Evolutionary conservation across 805 yeast species (phyloP), one percentile per base, ranked within the genome.

Genomic region (Saccharomycopsis fermentans): DNA sequence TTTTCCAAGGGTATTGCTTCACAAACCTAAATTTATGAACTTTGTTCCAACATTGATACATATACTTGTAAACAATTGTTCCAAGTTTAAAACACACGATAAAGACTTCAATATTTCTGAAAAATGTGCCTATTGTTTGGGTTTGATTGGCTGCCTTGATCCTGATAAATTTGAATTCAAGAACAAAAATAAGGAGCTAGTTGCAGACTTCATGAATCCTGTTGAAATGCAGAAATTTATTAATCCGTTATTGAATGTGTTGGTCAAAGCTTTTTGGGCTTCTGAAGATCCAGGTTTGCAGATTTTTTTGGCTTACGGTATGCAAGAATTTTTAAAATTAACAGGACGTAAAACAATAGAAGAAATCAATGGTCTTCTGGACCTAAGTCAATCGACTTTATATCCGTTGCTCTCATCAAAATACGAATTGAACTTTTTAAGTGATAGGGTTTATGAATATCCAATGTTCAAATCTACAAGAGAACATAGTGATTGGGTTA

Each of bases 251-350:
- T 53, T 61, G 17, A 77, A 80, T 57, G 76, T 81, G 59, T 75
- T 94, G n/a, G 86, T 91, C 8, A 90, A 88, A 36, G 82, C 90
- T 1, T 91, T 90, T 70, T 85, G 95, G 82, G 90, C 96, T 0
- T 86, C 97, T 1, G 87, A 86, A 36, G 90, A 90, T 66, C 96
- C 98, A 0, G 80, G 81, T 24, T 81, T 82, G 54, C 99, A 94
- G 69, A 76, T 87, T 59, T 87, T 86, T 66, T 77, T 90, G 37
- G 96, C 97, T 0, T 86, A 81, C 69, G 86, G 92, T 0, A 88
- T 94, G 81, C 99, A 94, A 68, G 94, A 90, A 62, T 83, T 85
- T 54, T 71, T 94, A 55, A 82, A 82, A 63, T 77, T 82, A 16
- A 76, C 90, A 67, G 59, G 51, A 17, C 36, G 57, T 11, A 40